A percentile compares a stretch with the other conserved stretches of the same genome.
phyloP scores from a whole-genome alignment of 2,329 filamentous ascomycete genomes.

The Colletotrichum horii region DNA sequence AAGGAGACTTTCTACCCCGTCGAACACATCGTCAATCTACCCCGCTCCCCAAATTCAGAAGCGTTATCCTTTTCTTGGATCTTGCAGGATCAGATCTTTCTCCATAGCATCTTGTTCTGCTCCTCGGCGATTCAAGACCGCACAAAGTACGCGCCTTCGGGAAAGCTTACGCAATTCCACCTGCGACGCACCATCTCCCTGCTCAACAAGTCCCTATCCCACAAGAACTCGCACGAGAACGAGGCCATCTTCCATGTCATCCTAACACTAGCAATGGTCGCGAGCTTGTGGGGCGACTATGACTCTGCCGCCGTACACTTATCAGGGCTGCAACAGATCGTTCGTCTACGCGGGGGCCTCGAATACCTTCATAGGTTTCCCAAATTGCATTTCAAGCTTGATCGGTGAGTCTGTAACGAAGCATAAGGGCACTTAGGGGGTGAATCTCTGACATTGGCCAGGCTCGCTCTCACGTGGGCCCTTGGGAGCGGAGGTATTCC shows the following conservation, averaged over 20 bases:
- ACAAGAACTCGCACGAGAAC: neutral
- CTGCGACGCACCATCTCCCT: neutral
- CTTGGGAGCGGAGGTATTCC: neutral
- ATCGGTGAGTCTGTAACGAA: neutral
- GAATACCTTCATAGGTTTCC: neutral
- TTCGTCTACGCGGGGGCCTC: neutral
- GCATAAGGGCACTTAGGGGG: neutral
- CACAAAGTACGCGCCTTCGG: neutral
- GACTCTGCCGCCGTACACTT: neutral
- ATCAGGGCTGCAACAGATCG: neutral
- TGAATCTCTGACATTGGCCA: neutral
- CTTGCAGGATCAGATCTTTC: neutral
- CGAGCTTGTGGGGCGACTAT: neutral
- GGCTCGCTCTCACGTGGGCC: neutral
- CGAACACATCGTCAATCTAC: neutral
- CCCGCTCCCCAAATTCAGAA: neutral
- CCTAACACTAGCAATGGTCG: neutral
- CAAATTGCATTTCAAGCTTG: neutral
- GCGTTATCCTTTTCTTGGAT: neutral
- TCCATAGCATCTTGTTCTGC: neutral
- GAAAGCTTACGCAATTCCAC: neutral
- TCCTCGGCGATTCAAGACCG: neutral
- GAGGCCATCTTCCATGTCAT: neutral
- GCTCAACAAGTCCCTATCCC: neutral
- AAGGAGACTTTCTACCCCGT: neutral